These are phyloP conservation scores for Periglandula ipomoeae DNA, from an alignment of 2,329 filamentous ascomycete species.

Conservation along the genomic window DNA sequence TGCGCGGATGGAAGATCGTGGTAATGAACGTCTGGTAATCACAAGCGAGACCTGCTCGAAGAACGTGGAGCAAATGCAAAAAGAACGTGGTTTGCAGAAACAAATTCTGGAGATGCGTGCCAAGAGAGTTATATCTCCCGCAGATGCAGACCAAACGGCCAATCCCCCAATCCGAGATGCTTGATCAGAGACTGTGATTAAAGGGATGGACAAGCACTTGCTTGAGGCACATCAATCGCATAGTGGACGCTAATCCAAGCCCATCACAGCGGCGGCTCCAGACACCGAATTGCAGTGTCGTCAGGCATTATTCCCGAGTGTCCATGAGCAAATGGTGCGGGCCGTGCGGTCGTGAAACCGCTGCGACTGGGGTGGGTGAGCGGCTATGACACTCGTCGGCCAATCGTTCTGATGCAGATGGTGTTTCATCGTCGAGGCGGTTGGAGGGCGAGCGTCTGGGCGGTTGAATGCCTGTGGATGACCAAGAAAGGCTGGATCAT, in stretches of 20 bases:
- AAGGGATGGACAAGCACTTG: background rate
- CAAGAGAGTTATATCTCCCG: background rate
- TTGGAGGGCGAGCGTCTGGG: background rate
- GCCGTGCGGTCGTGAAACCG: background rate
- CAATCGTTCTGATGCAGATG: background rate
- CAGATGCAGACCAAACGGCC: too few relatives aligned
- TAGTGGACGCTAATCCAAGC: background rate
- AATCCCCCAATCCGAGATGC: background rate
- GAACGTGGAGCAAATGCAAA: background rate
- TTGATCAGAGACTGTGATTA: background rate
- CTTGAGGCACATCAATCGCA: background rate
- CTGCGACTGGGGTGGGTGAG: background rate
- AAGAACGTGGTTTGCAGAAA: background rate
- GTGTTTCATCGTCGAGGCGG: background rate
- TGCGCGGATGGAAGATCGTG: background rate
- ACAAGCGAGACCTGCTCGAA: background rate
- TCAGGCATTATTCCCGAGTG: background rate
- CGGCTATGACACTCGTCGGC: background rate
- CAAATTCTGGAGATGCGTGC: background rate
- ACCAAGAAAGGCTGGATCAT: background rate
- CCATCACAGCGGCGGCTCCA: background rate
- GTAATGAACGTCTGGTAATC: background rate
- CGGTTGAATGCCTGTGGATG: background rate
- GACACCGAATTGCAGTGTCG: background rate
- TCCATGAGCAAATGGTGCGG: background rate